phyloP scores from a whole-genome alignment of 2,329 filamentous ascomycete genomes.

The Colletotrichum sp. region DNA sequence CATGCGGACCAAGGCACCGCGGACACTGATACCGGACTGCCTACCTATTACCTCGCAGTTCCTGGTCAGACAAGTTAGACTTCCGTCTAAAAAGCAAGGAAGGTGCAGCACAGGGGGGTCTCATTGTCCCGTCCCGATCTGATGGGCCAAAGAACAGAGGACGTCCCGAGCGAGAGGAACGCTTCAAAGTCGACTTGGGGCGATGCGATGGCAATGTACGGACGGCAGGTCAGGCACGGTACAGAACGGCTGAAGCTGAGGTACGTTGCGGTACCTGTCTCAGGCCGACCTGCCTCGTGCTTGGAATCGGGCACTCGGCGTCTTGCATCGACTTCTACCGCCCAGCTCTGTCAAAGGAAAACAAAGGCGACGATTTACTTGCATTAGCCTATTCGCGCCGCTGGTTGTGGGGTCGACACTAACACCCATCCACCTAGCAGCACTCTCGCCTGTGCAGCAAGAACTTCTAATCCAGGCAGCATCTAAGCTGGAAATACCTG shows the following conservation, averaged over 20 bases:
- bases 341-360: neutral
- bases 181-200: neutral
- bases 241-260: neutral
- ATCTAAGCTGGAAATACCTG: neutral
- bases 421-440: neutral
- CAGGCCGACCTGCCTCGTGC: neutral
- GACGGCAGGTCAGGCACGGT: neutral
- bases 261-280: neutral
- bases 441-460: neutral
- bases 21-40: neutral
- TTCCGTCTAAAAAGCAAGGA: neutral
- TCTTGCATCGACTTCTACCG: neutral
- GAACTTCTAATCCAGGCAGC: neutral
- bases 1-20: neutral
- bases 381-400: neutral
- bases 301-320: neutral
- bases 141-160: neutral
- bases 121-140: conserved; percentile 2
- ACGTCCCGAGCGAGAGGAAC: conserved; percentile 17
- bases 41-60: neutral
- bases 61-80: neutral
- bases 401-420: neutral
- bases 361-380: neutral
- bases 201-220: neutral
- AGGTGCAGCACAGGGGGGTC: neutral